A percentile compares a stretch with the other conserved stretches of the same genome.
Conservation (phyloP, 2,329 filamentous ascomycete species). For the Niveomyces coronatus region DNA sequence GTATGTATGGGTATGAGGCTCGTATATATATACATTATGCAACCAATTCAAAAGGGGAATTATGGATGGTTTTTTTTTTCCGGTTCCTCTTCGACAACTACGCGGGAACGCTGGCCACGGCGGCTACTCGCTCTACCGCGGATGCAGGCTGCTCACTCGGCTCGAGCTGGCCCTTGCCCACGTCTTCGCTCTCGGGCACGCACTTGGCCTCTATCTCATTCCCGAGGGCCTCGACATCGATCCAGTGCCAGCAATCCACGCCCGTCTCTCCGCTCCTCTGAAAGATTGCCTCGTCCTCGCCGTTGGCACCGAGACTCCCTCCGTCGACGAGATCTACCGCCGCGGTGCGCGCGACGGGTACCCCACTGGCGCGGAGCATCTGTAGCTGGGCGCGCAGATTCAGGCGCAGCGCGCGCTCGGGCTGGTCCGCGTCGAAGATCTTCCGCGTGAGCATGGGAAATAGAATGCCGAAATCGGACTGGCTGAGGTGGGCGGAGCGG, state of each 20-base stretch:
- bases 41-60: no score
- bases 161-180: constrained; percentile 26
- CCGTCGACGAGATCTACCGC: constrained; percentile 40
- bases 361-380: constrained; percentile 38
- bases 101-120: no score
- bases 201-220: constrained; percentile 21
- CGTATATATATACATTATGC: no score
- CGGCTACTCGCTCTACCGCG: no score
- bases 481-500: constrained; percentile 67
- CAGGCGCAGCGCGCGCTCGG: constrained; percentile 47
- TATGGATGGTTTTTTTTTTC: no score
- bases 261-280: constrained; percentile 27
- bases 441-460: constrained; percentile 61
- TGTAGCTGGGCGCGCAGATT: constrained; percentile 51
- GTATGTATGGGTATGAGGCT: no score
- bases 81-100: no score
- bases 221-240: constrained; percentile 42
- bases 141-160: constrained; percentile 9
- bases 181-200: constrained; percentile 19
- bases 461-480: constrained; percentile 74
- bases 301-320: constrained; percentile 23
- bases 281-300: constrained; percentile 42
- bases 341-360: constrained; percentile 40
- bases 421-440: constrained; percentile 46
- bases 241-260: constrained; percentile 41